Conservation (phyloP, 2,329 filamentous ascomycete genomes). For the Balansia obtecta region DNA sequence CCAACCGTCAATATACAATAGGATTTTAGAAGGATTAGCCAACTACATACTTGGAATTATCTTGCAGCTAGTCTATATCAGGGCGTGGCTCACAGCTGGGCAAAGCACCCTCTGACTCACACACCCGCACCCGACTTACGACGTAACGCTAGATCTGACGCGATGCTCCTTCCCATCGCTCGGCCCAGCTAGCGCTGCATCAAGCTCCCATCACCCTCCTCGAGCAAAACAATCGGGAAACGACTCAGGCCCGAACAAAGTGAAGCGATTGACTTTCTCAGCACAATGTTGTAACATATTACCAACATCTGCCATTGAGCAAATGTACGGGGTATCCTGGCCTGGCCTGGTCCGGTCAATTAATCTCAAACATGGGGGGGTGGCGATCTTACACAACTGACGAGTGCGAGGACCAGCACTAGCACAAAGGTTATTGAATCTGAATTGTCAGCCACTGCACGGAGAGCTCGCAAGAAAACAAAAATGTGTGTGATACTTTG, state of each 20-base stretch:
- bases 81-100: too few species aligned
- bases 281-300: too few species aligned
- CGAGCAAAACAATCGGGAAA: not conserved
- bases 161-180: not conserved
- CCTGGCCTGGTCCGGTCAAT: not conserved
- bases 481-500: not conserved
- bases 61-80: too few species aligned
- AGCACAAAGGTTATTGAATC: not conserved
- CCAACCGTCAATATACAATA: too few species aligned
- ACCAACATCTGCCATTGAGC: too few species aligned
- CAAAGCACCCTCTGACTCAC: too few species aligned
- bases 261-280: not conserved
- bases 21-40: too few species aligned
- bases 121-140: too few species aligned
- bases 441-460: not conserved
- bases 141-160: conserved; percentile 1
- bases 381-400: not conserved
- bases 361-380: conserved; percentile 1
- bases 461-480: not conserved
- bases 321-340: too few species aligned
- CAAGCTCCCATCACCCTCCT: not conserved
- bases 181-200: not conserved
- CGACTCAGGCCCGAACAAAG: not conserved
- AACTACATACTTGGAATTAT: too few species aligned
- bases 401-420: not conserved